Base-by-base conservation (phyloP, 106 monocot genomes). In the Dioscorea dumetorum region DNA sequence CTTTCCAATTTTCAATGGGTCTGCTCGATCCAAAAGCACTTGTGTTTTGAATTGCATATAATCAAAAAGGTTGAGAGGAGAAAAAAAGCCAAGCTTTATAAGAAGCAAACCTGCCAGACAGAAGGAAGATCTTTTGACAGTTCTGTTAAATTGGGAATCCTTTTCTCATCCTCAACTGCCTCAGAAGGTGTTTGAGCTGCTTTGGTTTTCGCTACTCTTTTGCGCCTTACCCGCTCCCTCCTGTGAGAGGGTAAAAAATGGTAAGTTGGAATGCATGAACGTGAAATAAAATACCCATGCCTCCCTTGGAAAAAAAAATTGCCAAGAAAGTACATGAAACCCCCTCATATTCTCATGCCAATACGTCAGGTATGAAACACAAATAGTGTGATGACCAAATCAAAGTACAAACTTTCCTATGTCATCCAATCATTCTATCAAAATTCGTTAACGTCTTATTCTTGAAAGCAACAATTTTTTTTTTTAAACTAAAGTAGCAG, bases 141-240 rank as follows among this genome's bases (percentile, higher is more conserved):
- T 72, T 90, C 78, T 20, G 48, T 68, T 15, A 99, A 70, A 79
- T 93, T 78, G 62, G 87, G 93, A 60, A 85, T 74, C 58, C 81
- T 79, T 70, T 78, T 76, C 54, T 83, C 87, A 9, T 24, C 77
- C 23, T 56, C 80, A 61, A 21, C 66, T 22, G 68, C 57, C 17
- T 77, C 76, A 22, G 64, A 12, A 28, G 78, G 50, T 54, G 75
- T 67, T 49, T 79, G 69, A 58, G 64, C 14, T 64, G 50, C 82
- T 48, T 67, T 57, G 62, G 64, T 68, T 12, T 70, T 73, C 70
- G 67, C 58, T 9, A 74, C 77, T 72, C 81, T 87, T 74, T 69
- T 75, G 11, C 90, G 82, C 78, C 90, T 99, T 54, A 99, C 87
- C 64, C 85, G 71, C 64, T 99, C 87, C 22, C 90, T 76, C 99